phyloP scores from a whole-genome alignment of 1,284 basidiomycete genomes.

The Tylopilus orsonianus region DNA sequence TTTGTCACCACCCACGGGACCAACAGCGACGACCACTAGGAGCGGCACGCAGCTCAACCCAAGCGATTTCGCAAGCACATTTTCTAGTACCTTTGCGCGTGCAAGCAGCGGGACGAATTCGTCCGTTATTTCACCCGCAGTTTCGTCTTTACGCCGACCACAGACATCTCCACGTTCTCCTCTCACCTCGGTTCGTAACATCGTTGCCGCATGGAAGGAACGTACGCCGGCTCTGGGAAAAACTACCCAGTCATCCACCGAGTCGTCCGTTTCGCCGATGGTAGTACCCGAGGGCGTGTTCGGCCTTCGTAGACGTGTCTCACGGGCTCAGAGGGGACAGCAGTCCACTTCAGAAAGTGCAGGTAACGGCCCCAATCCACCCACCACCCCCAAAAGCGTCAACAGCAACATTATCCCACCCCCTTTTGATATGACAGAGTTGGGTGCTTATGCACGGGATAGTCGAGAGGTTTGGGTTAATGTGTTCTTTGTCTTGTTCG shows the following conservation, averaged over 20 bases:
- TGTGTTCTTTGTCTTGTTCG: slow-evolving; percentile 31
- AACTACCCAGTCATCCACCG: slow-evolving; percentile 21
- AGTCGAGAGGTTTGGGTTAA: slow-evolving; percentile 46
- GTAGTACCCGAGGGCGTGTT: slow-evolving; percentile 50
- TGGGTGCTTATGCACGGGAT: slow-evolving; percentile 43
- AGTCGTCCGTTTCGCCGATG: slow-evolving; percentile 25
- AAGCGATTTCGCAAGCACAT: slow-evolving; percentile 37
- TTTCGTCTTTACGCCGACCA: slow-evolving; percentile 48
- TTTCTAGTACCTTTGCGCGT: slow-evolving; percentile 35
- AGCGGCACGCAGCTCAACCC: slow-evolving; percentile 31
- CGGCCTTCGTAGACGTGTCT: slow-evolving; percentile 59
- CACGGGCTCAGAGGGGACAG: slow-evolving; percentile 40
- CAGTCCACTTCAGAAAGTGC: slow-evolving; percentile 16
- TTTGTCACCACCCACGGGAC: slow-evolving; percentile 38
- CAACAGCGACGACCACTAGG: slow-evolving; percentile 22
- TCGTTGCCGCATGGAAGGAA: slow-evolving; percentile 79
- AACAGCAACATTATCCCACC: slow-evolving; percentile 40
- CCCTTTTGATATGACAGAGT: slow-evolving; percentile 46
- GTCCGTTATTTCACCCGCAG: slow-evolving; percentile 23
- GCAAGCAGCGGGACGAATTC: slow-evolving; percentile 24
- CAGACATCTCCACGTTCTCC: slow-evolving; percentile 62
- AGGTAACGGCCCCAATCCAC: slow-evolving; percentile 17
- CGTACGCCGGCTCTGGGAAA: slow-evolving; percentile 47
- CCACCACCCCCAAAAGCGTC: slow-evolving; percentile 30
- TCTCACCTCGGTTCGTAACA: slow-evolving; percentile 70